Evolutionary conservation across 345 rosid species (phyloP), one percentile per base, ranked within the genome.

Genomic region (Aurinia saxatilis): DNA sequence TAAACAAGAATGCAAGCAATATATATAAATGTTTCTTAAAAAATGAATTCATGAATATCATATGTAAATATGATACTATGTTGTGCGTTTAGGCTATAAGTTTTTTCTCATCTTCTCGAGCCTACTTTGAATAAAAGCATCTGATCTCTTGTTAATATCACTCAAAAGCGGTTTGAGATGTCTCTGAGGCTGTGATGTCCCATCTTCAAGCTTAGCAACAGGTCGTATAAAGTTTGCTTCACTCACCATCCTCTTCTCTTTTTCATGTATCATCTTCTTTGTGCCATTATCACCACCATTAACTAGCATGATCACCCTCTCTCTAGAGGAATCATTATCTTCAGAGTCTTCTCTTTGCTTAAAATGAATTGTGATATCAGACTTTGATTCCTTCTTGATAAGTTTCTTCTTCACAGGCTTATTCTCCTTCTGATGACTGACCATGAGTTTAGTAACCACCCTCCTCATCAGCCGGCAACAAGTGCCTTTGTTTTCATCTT

Each of bases 281-380:
- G 71, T 6, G 1, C 63, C 41, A 17, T 46, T 21, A 2, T 17
- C 0, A 38, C 18, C 37, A 7, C 57, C 71, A 47, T 60, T 69
- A 14, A 52, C 34, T 2, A 69, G 30, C 68, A 46, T 37, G 63
- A 40, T 71, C 54, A 63, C 70, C 4, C 60, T 42, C 37, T 56
- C 75, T 40, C n/a, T 59, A 41, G 59, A 31, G 17, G 31, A 23
- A 21, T 16, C 68, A 37, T 57, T 50, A 31, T 65, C 73, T 3
- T 70, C 75, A 0, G 71, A 65, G n/a, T 72, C 76, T 66, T 72
- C 76, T 45, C 56, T 33, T 30, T 66, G 57, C 72, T 66, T 66
- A 63, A 52, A 72, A 21, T 58, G 45, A 9, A 72, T 59, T 21
- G 29, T 66, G 45, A 72, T 60, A 19, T 72, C 76, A 19, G 67